A percentile compares a stretch with the other conserved stretches of the same genome.
Conservation (phyloP, 2,329 filamentous ascomycete species). For the Gliomastix tumulicola region DNA sequence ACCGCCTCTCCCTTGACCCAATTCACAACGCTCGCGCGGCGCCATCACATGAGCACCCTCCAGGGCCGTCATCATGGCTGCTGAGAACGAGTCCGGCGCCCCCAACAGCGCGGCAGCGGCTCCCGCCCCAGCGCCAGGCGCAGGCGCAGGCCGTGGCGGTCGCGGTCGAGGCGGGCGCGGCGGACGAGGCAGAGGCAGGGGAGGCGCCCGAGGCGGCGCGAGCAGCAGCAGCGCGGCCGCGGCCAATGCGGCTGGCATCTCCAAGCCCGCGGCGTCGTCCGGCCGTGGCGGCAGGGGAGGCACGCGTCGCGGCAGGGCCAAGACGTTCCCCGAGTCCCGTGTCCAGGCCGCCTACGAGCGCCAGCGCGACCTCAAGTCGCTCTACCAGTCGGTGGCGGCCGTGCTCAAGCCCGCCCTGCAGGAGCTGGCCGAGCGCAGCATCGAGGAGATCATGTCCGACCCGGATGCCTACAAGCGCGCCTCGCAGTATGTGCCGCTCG, state of each 20-base stretch:
- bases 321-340: conserved; percentile 46
- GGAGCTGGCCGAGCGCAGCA: conserved; percentile 54
- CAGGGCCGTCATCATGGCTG: too few relatives aligned
- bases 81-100: conserved; percentile 27
- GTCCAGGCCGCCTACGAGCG: conserved; percentile 55
- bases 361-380: conserved; percentile 59
- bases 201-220: conserved; percentile 15
- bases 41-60: too few relatives aligned
- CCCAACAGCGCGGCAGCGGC: conserved; percentile 17
- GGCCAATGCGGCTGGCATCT: conserved; percentile 1
- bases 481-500: conserved; percentile 44
- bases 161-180: conserved; percentile 22
- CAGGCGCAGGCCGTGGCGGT: conserved; percentile 18
- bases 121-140: conserved; percentile 11
- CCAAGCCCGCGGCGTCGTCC: conserved; percentile 5
- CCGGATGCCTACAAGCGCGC: conserved; percentile 44
- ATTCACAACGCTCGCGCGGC: too few relatives aligned
- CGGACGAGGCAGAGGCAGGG: conserved; percentile 17
- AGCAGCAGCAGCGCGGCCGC: too few relatives aligned
- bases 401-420: conserved; percentile 58
- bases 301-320: conserved; percentile 42
- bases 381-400: conserved; percentile 55
- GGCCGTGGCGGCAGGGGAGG: conserved; percentile 22
- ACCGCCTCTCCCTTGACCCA: too few relatives aligned
- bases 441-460: conserved; percentile 50